Evolutionary conservation across 176 grass and related monocot species (phyloP).

Genomic region (Areca catechu): DNA sequence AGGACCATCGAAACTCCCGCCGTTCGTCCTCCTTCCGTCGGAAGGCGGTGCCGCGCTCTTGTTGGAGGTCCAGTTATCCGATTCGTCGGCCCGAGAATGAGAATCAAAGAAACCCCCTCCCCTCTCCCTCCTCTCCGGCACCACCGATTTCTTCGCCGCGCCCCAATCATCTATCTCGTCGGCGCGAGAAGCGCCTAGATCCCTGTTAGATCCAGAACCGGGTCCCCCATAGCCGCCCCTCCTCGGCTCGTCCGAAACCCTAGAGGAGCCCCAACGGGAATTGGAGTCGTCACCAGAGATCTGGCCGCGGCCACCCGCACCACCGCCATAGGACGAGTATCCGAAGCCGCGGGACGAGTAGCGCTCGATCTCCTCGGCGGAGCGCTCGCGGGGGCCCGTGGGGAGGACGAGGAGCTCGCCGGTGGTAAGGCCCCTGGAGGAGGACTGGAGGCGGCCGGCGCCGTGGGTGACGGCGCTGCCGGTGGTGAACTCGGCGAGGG

Average conservation of each 20-base stretch:
- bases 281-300: neutral
- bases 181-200: slow-evolving; percentile 40
- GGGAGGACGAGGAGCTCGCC: slow-evolving; percentile 29
- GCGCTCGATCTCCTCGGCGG: slow-evolving; percentile 43
- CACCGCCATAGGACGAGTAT: slow-evolving; percentile 18
- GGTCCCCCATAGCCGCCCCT: slow-evolving; percentile 26
- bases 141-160: slow-evolving; percentile 7
- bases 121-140: slow-evolving; percentile 8
- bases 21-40: slow-evolving; percentile 22
- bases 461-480: slow-evolving; percentile 22
- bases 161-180: slow-evolving; percentile 22
- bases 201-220: slow-evolving; percentile 10
- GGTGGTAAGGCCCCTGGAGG: slow-evolving; percentile 19
- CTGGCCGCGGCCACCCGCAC: neutral
- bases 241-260: slow-evolving; percentile 33
- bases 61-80: slow-evolving; percentile 30
- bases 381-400: slow-evolving; percentile 40
- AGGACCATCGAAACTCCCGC: slow-evolving; percentile 13
- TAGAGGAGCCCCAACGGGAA: slow-evolving; percentile 17
- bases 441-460: neutral
- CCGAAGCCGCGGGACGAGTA: slow-evolving; percentile 28
- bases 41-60: slow-evolving; percentile 20
- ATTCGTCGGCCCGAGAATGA: slow-evolving; percentile 38
- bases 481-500: slow-evolving; percentile 36
- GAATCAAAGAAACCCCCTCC: slow-evolving; percentile 11